Percentiles rank a stretch among this genome's conserved stretches.
phyloP scores from a whole-genome alignment of 352 stramenopile genomes.

The Pythium phragmiticola region DNA sequence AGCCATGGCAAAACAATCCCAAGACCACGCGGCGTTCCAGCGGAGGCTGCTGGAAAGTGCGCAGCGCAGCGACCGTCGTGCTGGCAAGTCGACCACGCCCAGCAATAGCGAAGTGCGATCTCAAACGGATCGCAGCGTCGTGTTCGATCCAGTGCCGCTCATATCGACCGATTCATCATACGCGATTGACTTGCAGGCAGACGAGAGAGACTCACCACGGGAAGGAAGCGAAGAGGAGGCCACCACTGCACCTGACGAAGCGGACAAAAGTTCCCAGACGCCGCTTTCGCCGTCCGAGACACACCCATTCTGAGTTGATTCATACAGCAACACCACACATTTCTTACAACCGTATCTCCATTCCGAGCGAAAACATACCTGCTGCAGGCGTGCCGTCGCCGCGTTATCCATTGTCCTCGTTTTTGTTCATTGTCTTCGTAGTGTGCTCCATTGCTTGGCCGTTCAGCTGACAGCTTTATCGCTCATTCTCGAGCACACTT shows the following conservation, averaged over 20 bases:
- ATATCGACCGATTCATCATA: conserved; percentile 57
- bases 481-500: conserved; percentile 32
- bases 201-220: conserved; percentile 1
- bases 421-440: neutral
- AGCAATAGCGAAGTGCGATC: conserved; percentile 7
- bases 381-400: neutral
- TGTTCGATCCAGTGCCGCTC: conserved; percentile 25
- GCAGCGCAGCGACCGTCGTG: conserved; percentile 19
- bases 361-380: conserved; percentile 15
- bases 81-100: neutral
- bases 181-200: conserved; percentile 41
- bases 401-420: conserved; percentile 16
- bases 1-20: conserved; percentile 18
- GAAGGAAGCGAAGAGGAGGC: conserved; percentile 4
- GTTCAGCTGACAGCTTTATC: conserved; percentile 7
- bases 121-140: neutral
- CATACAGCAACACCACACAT: conserved; percentile 4
- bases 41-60: conserved; percentile 35
- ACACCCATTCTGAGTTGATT: conserved; percentile 2
- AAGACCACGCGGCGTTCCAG: conserved; percentile 28
- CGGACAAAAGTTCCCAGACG: neutral
- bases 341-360: conserved; percentile 15
- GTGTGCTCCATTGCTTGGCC: neutral
- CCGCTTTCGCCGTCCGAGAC: conserved; percentile 5
- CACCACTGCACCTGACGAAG: neutral